These are phyloP conservation scores for Akanthomyces uredinophilus DNA, from an alignment of 2,329 filamentous ascomycete species.

Conservation along the genomic window DNA sequence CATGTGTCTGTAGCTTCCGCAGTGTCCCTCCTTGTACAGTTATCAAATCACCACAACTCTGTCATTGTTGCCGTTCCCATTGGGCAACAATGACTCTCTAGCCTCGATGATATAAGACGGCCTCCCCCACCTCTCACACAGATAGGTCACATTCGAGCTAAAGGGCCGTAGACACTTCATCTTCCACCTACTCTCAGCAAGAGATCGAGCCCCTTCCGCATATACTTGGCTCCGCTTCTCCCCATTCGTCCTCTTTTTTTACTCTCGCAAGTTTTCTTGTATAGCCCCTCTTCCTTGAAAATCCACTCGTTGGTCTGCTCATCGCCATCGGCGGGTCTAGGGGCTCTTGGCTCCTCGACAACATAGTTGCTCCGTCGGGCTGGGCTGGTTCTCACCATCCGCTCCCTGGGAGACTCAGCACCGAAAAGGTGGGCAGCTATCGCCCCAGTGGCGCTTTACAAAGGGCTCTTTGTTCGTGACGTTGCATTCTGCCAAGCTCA, in stretches of 20 bases:
- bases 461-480: slow-evolving; percentile 1
- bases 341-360: not conserved
- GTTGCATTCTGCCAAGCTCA: slow-evolving; percentile 9
- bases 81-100: not conserved
- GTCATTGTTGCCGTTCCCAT: not conserved
- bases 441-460: slow-evolving; percentile 7
- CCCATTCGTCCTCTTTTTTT: not conserved
- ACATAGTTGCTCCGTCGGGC: slow-evolving; percentile 1
- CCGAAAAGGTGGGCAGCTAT: slow-evolving; percentile 9
- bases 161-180: not conserved
- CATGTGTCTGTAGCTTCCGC: not conserved
- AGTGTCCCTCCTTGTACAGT: not conserved
- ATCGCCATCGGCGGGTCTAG: slow-evolving; percentile 8
- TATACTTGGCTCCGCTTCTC: not conserved
- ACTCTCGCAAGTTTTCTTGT: not conserved
- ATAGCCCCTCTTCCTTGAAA: slow-evolving; percentile 1
- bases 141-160: not conserved
- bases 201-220: slow-evolving; percentile 5
- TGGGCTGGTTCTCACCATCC: not conserved
- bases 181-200: not conserved
- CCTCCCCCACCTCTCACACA: not conserved
- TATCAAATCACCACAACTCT: not conserved
- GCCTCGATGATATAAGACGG: slow-evolving; percentile 2
- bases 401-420: not conserved
- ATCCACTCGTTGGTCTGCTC: not conserved